phyloP scores from a whole-genome alignment of 331 rosid species.

The Prunus yedoensis region DNA sequence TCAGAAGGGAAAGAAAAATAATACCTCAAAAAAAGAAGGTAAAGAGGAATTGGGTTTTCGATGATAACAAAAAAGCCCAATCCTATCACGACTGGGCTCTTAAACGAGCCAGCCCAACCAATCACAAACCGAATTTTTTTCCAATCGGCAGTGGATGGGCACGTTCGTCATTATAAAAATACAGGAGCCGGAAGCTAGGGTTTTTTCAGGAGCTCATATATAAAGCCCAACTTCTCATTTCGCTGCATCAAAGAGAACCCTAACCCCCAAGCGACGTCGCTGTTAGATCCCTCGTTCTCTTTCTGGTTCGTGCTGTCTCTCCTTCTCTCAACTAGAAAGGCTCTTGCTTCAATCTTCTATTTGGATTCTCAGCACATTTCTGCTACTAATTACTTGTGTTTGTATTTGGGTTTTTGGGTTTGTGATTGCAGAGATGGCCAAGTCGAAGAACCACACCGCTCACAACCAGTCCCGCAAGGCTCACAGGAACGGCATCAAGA shows the following conservation, averaged over 20 bases:
- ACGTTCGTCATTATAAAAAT: not conserved
- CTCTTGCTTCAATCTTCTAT: not conserved
- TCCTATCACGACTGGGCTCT: not conserved
- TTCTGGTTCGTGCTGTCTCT: constrained; percentile 18
- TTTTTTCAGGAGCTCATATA: constrained; percentile 5
- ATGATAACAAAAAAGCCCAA: not conserved
- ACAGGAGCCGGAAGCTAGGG: constrained; percentile 14
- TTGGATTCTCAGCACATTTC: not conserved
- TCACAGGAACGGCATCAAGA: constrained; percentile 94
- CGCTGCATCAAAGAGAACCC: constrained; percentile 13
- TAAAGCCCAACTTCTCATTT: not conserved
- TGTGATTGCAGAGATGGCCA: constrained; percentile 66
- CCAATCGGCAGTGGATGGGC: not conserved
- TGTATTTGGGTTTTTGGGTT: not conserved
- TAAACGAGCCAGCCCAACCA: not conserved
- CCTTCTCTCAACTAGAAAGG: not conserved
- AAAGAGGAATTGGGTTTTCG: not conserved
- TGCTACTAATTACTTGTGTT: not conserved
- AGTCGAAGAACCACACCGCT: constrained; percentile 98
- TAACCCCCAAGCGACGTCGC: not conserved
- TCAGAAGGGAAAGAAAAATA: too few species aligned
- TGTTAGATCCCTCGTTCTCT: not conserved
- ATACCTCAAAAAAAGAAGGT: not conserved
- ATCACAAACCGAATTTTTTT: not conserved
- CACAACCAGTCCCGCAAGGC: constrained; percentile 99